Percentiles rank a stretch among this genome's conserved stretches.
Conservation (phyloP, 139 green algal genomes). For the Chlorella ohadii region DNA sequence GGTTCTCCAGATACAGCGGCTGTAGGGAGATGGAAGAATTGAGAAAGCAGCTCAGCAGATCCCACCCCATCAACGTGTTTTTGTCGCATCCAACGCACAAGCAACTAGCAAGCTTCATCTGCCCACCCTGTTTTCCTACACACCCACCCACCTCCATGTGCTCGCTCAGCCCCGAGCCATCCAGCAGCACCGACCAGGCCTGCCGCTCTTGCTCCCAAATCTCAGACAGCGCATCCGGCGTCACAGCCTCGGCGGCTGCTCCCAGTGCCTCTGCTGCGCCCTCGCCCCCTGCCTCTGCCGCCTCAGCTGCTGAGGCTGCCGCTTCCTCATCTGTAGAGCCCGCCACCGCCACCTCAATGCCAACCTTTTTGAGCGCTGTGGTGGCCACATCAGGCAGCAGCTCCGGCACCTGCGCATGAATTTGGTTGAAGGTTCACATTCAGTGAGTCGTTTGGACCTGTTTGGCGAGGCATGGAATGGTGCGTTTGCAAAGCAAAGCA, state of each 20-base stretch:
- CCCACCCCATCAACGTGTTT: no score
- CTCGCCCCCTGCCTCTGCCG: neutral
- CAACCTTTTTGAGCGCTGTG: neutral
- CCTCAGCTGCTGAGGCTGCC: neutral
- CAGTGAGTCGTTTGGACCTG: no score
- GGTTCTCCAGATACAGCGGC: constrained; percentile 34
- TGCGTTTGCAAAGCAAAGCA: no score
- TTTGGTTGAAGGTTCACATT: no score
- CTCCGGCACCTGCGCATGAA: neutral
- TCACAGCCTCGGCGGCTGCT: neutral
- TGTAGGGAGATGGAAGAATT: constrained; percentile 4
- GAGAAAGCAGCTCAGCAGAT: no score
- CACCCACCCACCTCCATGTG: neutral
- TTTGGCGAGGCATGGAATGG: no score
- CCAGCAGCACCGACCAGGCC: constrained; percentile 28
- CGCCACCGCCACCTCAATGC: constrained; percentile 1
- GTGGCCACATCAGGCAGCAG: neutral
- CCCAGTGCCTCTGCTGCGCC: neutral
- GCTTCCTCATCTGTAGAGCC: neutral
- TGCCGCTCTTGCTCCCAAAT: constrained; percentile 31
- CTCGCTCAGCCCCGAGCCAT: constrained; percentile 11
- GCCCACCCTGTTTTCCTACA: neutral
- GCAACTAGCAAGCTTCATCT: no score
- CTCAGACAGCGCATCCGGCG: neutral
- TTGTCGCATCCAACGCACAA: no score